Evolutionary conservation across 257 asterid genomes (phyloP), one percentile per base, ranked within the genome.

Genomic region (Eucommia ulmoides): DNA sequence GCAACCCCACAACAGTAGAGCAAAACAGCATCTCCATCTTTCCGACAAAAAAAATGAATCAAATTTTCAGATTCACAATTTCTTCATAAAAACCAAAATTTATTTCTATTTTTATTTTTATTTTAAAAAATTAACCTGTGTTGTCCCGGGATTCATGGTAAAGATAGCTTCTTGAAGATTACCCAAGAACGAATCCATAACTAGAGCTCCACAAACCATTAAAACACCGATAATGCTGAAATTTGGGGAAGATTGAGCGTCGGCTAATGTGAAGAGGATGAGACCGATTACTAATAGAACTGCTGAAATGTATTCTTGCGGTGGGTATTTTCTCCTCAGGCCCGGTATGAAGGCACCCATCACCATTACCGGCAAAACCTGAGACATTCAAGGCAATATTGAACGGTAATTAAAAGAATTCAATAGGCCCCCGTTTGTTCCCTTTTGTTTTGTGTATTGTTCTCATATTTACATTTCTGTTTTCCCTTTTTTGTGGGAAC

Each of bases 271-370:
- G 74, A 88, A 88, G 44, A 88, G 78, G 42, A 88, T 88, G 75
- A 88, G 61, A 8, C 97, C 97, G 45, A 66, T 63, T 3, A 88
- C 89, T 67, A 88, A 67, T 48, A 88, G 95, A 45, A 84, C 38
- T 1, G 97, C 97, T 1, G 94, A 82, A 20, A 84, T 45, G 8
- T 88, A 88, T 61, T 88, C 97, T 22, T 84, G 95, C 18, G 72
- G 74, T 5, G 94, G 93, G 61, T 88, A 84, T 54, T 74, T 88
- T 24, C 97, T 70, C 56, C 93, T 80, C 71, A 88, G 51, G 22
- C 95, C 97, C 0, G 97, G 97, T 38, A 88, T 80, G 17, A 88
- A 88, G n/a, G 95, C 89, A 38, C 95, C 97, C 97, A 88, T 88
- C 46, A 88, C 42, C 97, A 88, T 88, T 67, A 88, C 97, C 0